phyloP scores from a whole-genome alignment of 352 stramenopile genomes.

The Globisporangium cystogenes region DNA sequence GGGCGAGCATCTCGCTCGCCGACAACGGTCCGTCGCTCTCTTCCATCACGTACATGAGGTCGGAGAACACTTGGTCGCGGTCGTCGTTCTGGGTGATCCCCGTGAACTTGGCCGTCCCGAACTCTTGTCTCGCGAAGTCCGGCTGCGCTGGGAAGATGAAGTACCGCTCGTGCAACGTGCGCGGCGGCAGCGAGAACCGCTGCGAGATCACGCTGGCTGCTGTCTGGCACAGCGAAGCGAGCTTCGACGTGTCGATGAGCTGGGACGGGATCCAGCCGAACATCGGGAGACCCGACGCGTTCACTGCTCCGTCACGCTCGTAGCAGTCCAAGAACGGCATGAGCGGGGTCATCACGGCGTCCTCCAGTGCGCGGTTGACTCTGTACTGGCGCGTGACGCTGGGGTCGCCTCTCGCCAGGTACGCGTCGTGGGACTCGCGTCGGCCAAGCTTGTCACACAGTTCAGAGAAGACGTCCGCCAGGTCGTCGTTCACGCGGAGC shows the following conservation, averaged over 20 bases:
- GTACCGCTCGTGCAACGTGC: constrained; percentile 8
- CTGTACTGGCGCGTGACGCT: constrained; percentile 15
- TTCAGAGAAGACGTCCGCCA: constrained; percentile 20
- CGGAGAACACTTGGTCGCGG: constrained; percentile 12
- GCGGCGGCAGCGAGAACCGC: constrained; percentile 10
- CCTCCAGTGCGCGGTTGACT: constrained; percentile 16
- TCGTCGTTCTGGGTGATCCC: background rate
- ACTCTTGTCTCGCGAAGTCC: constrained; percentile 18
- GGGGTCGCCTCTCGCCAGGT: constrained; percentile 8
- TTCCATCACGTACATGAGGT: constrained; percentile 17
- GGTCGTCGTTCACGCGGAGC: constrained; percentile 25
- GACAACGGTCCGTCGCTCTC: background rate
- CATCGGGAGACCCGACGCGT: constrained; percentile 6
- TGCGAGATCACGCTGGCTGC: constrained; percentile 11
- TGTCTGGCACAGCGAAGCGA: constrained; percentile 7
- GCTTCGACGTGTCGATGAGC: background rate
- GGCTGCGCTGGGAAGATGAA: constrained; percentile 14
- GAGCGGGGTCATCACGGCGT: constrained; percentile 20
- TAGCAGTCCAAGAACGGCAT: constrained; percentile 24
- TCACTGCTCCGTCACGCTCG: constrained; percentile 17
- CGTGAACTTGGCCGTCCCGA: constrained; percentile 5
- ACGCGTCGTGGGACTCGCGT: constrained; percentile 15
- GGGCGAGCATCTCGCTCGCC: background rate
- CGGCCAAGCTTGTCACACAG: constrained; percentile 22
- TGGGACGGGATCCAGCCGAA: background rate